phyloP scores from a whole-genome alignment of 371 early-diverging fungal genomes.

The Sporodiniella umbellata region DNA sequence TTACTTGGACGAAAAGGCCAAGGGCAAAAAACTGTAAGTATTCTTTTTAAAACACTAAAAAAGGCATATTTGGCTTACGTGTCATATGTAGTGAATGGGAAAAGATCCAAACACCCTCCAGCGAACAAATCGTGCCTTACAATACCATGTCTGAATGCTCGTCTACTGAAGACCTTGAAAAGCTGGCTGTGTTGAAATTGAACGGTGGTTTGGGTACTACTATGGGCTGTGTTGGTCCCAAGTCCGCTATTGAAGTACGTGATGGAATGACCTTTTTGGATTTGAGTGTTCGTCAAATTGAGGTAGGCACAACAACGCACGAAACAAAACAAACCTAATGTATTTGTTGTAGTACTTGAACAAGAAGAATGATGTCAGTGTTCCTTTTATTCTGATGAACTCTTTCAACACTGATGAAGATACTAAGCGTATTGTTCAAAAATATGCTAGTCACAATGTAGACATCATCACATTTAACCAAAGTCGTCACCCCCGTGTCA shows the following conservation, averaged over 20 bases:
- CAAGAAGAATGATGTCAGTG: constrained; percentile 81
- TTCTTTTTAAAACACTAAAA: no score
- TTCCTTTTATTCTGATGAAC: constrained; percentile 99
- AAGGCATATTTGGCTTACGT: no score
- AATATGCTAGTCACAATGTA: constrained; percentile 89
- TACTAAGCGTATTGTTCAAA: constrained; percentile 95
- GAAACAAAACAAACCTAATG: not conserved
- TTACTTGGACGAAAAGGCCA: constrained; percentile 79
- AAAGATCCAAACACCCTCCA: constrained; percentile 87
- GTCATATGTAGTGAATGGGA: constrained; percentile 89
- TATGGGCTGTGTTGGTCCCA: constrained; percentile 99
- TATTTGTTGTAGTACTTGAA: constrained; percentile 75
- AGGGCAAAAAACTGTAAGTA: constrained; percentile 82
- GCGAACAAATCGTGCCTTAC: constrained; percentile 84
- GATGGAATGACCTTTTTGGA: constrained; percentile 99
- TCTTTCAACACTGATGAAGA: constrained; percentile 99
- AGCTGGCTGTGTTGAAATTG: constrained; percentile 98
- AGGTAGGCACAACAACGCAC: constrained; percentile 49
- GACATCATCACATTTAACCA: constrained; percentile 98
- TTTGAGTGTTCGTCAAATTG: constrained; percentile 97
- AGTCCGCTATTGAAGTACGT: constrained; percentile 98
- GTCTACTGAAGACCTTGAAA: constrained; percentile 65
- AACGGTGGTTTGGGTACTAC: constrained; percentile 99
- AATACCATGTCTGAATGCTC: constrained; percentile 55
- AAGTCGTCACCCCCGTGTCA: constrained; percentile 94